phyloP scores from a whole-genome alignment of 176 grass and related monocot species.

The Ensete glaucum region DNA sequence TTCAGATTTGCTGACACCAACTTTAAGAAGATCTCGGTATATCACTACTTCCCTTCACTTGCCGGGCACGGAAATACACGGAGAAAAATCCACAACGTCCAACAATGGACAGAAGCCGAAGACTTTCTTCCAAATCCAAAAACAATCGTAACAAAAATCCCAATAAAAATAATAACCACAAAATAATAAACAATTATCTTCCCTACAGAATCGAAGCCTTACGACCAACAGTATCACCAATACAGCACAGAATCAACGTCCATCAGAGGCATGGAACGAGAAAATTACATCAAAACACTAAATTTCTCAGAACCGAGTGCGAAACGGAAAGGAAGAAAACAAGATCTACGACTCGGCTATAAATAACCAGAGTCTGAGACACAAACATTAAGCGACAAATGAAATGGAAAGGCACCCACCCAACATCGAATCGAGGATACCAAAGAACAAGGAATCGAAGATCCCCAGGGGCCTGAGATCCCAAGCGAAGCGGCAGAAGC shows the following conservation, averaged over 20 bases:
- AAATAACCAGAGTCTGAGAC: neutral
- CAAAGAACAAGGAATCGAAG: constrained; percentile 15
- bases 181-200: neutral
- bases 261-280: neutral
- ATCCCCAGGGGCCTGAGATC: neutral
- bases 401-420: neutral
- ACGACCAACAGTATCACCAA: neutral
- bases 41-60: neutral
- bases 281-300: neutral
- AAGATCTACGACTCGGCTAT: neutral
- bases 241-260: neutral
- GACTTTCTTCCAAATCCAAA: neutral
- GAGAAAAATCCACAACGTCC: neutral
- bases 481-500: neutral
- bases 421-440: constrained; percentile 5
- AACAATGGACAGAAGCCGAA: neutral
- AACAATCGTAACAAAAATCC: neutral
- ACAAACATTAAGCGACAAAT: neutral
- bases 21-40: neutral
- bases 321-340: neutral
- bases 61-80: neutral
- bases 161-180: neutral
- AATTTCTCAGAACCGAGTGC: neutral
- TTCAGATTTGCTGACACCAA: neutral
- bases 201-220: neutral